A percentile compares a stretch with the other conserved stretches of the same genome.
These are phyloP conservation scores for Saitozyma sp. DNA, from an alignment of 768 basidiomycete genomes.

Conservation along the genomic window DNA sequence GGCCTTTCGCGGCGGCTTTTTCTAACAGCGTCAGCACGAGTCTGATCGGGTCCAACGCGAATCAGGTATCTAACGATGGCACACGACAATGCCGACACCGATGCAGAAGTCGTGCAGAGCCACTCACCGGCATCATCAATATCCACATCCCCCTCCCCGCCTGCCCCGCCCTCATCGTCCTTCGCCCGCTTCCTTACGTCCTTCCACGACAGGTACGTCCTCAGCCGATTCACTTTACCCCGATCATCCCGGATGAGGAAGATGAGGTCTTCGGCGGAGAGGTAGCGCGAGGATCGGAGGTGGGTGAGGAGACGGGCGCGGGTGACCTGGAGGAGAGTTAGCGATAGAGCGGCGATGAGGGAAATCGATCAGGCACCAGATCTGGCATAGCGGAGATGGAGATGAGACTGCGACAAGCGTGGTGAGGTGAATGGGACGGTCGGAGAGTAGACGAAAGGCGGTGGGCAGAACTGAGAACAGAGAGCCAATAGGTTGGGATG, in stretches of 20 bases:
- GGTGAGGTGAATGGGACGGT: background rate
- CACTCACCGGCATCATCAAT: slow-evolving; percentile 65
- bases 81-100: background rate
- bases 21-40: slow-evolving; percentile 46
- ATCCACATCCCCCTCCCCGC: slow-evolving; percentile 74
- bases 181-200: slow-evolving; percentile 94
- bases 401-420: no score
- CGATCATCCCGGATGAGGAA: slow-evolving; percentile 93
- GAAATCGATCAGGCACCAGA: background rate
- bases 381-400: background rate
- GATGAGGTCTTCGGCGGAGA: slow-evolving; percentile 91
- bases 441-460: no score
- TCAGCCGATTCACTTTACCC: slow-evolving; percentile 86
- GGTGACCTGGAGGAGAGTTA: slow-evolving; percentile 60
- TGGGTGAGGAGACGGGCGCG: slow-evolving; percentile 83
- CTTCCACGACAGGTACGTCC: slow-evolving; percentile 95
- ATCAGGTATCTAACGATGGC: no score
- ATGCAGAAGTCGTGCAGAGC: background rate
- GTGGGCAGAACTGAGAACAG: no score
- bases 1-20: slow-evolving; percentile 61
- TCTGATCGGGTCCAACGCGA: background rate
- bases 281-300: slow-evolving; percentile 77
- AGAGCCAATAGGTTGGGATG: no score
- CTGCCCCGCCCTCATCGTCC: slow-evolving; percentile 61
- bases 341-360: background rate